Evolutionary conservation across 768 basidiomycete species (phyloP), one percentile per base, ranked within the genome.

Genomic region (Pholiota microspora): DNA sequence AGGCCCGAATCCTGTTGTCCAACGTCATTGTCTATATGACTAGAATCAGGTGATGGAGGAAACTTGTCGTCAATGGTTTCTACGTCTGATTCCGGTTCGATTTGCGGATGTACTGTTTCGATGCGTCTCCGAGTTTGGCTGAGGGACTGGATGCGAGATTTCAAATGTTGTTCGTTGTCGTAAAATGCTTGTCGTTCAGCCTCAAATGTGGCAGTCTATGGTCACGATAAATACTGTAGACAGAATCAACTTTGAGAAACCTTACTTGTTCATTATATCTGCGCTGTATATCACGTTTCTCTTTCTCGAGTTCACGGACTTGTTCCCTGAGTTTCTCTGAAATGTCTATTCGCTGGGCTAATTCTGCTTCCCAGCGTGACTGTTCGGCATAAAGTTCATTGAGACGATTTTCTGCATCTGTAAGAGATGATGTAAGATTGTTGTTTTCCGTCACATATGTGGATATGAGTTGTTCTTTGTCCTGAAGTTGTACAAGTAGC

Each of bases 111-210:
- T 15, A 69, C 61, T 6, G 70, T 67, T 53, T 81, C 78, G 7
- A 71, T 68, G 49, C 82, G 79, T 65, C 80, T 88, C 55, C 85
- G 82, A 40, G 81, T 77, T 58, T 90, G 83, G 6, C 81, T 75
- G 34, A 94, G 81, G 7, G 88, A 89, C 64, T 89, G 86, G 49
- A 95, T 93, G 56, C 92, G 89, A 42, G 89, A 89, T 71, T 93
- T 94, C 59, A 94, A 85, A 69, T 94, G 92, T 66, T 94, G 89
- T 64, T 96, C 93, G 64, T 92, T 93, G 70, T 95, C 93, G 65
- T 93, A 93, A 69, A 94, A 90, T 13, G 92, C 81, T 67, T 94
- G 92, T 29, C 94, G 87, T 70, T 96, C 94, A 7, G 91, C 89
- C 65, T 96, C 94, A 65, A 94, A 95, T 2, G 89, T 88, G 15